phyloP scores from a whole-genome alignment of 1,284 basidiomycete genomes.

The Volvariella surrecta region DNA sequence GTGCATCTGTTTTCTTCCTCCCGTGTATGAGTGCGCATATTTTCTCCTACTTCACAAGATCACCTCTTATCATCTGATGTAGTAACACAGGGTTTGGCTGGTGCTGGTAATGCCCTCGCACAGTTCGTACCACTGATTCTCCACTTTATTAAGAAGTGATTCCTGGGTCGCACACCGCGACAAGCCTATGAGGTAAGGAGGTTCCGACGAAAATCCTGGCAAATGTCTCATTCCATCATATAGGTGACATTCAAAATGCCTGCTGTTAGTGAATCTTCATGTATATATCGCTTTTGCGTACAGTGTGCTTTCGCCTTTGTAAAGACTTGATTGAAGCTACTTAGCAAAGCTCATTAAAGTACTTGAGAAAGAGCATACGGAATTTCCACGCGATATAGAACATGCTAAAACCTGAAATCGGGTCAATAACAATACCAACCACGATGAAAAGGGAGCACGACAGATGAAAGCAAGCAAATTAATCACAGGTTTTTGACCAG shows the following conservation, averaged over 20 bases:
- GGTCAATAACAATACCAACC: neutral
- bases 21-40: conserved; percentile 49
- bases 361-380: conserved; percentile 23
- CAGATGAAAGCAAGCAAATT: conserved; percentile 49
- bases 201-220: too few species aligned
- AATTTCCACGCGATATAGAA: conserved; percentile 66
- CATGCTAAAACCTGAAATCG: conserved; percentile 9
- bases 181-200: conserved; percentile 31
- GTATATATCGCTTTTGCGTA: conserved; percentile 54
- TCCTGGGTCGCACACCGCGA: conserved; percentile 44
- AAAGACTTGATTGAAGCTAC: conserved; percentile 61
- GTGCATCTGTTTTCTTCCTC: conserved; percentile 74
- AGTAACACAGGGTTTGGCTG: conserved; percentile 47
- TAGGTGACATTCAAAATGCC: conserved; percentile 35
- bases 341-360: conserved; percentile 20
- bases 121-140: conserved; percentile 55
- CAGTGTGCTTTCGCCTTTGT: conserved; percentile 64
- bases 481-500: conserved; percentile 54
- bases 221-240: neutral
- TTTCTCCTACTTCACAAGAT: neutral
- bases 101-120: conserved; percentile 48
- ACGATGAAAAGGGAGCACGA: conserved; percentile 13
- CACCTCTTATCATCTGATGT: neutral
- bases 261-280: conserved; percentile 30
- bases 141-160: conserved; percentile 58